A percentile compares a stretch with the other conserved stretches of the same genome.
Evolutionary conservation across 2,329 filamentous ascomycete species (phyloP).

Genomic region (Fusarium sp.): DNA sequence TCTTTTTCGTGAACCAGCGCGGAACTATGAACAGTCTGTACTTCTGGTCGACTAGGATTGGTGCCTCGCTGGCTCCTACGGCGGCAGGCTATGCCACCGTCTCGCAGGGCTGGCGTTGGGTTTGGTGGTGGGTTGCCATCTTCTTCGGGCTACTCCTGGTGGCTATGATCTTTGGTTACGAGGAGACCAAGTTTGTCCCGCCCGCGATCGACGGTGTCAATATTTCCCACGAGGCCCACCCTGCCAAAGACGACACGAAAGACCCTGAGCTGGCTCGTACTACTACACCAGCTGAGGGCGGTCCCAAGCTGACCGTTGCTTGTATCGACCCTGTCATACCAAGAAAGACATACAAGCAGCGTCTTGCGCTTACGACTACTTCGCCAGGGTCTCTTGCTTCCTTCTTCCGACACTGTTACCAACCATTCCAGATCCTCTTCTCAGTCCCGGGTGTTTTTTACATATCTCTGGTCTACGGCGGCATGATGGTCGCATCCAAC

Average conservation of each 20-base stretch:
- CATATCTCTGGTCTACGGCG: slow-evolving; percentile 1
- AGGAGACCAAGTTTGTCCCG: slow-evolving; percentile 16
- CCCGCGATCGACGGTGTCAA: not conserved
- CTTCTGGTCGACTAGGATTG: slow-evolving; percentile 44
- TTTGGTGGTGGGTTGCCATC: slow-evolving; percentile 52
- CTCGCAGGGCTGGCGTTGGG: slow-evolving; percentile 47
- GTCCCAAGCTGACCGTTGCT: not conserved
- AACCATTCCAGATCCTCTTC: slow-evolving; percentile 9
- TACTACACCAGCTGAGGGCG: not conserved
- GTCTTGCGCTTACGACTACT: slow-evolving; percentile 1
- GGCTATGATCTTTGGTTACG: slow-evolving; percentile 51
- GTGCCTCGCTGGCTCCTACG: slow-evolving; percentile 46
- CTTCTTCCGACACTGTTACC: slow-evolving; percentile 9
- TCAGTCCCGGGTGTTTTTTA: slow-evolving; percentile 6
- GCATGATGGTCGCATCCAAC: not conserved
- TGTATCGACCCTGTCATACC: not conserved
- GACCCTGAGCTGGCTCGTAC: not conserved
- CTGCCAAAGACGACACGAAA: not conserved
- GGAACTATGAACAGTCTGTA: slow-evolving; percentile 56
- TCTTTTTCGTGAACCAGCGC: slow-evolving; percentile 49
- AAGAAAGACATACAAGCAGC: slow-evolving; percentile 10
- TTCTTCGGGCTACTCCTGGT: slow-evolving; percentile 27
- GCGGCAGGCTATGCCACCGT: slow-evolving; percentile 44
- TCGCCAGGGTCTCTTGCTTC: not conserved
- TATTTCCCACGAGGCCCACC: not conserved